Percentiles rank a stretch among this genome's conserved stretches.
phyloP scores from a whole-genome alignment of 1,284 basidiomycete species.

The Gomphus bonarii region DNA sequence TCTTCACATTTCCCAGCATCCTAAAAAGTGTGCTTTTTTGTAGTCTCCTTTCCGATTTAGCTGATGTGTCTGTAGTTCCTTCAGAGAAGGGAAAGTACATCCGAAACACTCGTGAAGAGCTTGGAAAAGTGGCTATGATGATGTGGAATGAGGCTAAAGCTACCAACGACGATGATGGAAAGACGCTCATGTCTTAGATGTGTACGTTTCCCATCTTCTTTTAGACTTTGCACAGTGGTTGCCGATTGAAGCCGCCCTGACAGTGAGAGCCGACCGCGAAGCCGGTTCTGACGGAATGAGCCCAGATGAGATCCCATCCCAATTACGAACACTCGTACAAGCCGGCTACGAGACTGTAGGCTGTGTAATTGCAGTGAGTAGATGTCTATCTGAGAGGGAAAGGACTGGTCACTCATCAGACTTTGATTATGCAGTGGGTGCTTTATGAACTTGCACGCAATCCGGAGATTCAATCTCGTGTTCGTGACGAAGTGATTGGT shows the following conservation, averaged over 20 bases:
- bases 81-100: conserved; percentile 51
- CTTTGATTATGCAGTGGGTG: conserved; percentile 33
- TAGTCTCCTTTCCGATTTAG: neutral
- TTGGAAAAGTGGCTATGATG: conserved; percentile 36
- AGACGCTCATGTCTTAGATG: conserved; percentile 41
- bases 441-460: conserved; percentile 45
- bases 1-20: conserved; percentile 46
- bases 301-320: conserved; percentile 41
- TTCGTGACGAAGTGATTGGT: conserved; percentile 37
- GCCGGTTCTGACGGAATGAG: conserved; percentile 25
- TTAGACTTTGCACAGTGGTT: neutral
- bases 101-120: conserved; percentile 34
- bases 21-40: conserved; percentile 22
- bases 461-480: conserved; percentile 31
- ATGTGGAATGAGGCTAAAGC: conserved; percentile 44
- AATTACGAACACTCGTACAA: conserved; percentile 50
- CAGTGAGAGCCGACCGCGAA: conserved; percentile 33
- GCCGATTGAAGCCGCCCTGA: neutral
- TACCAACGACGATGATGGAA: conserved; percentile 29
- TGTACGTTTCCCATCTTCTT: conserved; percentile 23
- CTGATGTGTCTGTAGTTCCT: conserved; percentile 16
- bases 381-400: conserved; percentile 2
- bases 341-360: conserved; percentile 58
- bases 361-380: conserved; percentile 37
- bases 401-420: neutral